Evolutionary conservation across 257 asterid species (phyloP).

Genomic region (Gynochthodes officinalis): DNA sequence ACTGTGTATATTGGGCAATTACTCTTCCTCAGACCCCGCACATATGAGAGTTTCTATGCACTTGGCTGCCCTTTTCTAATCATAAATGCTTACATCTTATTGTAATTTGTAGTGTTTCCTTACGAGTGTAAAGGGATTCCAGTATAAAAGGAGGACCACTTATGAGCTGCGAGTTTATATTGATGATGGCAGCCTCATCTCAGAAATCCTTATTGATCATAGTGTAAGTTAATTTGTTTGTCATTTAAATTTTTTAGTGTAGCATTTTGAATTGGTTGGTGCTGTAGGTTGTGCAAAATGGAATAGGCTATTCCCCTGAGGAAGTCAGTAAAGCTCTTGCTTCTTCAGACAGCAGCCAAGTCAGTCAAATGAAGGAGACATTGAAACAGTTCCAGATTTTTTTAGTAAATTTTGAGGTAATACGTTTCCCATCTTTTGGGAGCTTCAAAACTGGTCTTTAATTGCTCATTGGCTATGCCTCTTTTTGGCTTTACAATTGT

Average conservation of each 20-base stretch:
- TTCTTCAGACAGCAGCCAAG: constrained; percentile 45
- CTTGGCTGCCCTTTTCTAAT: too few relatives aligned
- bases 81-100: constrained; percentile 10
- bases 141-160: constrained; percentile 45
- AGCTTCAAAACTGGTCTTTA: neutral
- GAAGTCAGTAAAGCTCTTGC: constrained; percentile 62
- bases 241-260: neutral
- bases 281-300: constrained; percentile 60
- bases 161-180: constrained; percentile 73
- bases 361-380: constrained; percentile 44
- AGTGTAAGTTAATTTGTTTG: constrained; percentile 33
- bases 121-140: constrained; percentile 81
- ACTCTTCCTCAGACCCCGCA: too few relatives aligned
- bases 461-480: neutral
- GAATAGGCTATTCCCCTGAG: constrained; percentile 65
- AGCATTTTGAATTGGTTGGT: constrained; percentile 9
- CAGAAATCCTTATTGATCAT: constrained; percentile 73
- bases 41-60: too few relatives aligned
- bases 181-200: constrained; percentile 97
- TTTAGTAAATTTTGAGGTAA: constrained; percentile 79
- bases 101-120: constrained; percentile 61
- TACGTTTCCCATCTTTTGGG: constrained; percentile 13
- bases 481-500: neutral
- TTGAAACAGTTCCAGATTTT: constrained; percentile 61
- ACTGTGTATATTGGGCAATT: too few relatives aligned